Evolutionary conservation across 2,329 filamentous ascomycete species (phyloP).

Genomic region (Malbranchea cinnamomea): DNA sequence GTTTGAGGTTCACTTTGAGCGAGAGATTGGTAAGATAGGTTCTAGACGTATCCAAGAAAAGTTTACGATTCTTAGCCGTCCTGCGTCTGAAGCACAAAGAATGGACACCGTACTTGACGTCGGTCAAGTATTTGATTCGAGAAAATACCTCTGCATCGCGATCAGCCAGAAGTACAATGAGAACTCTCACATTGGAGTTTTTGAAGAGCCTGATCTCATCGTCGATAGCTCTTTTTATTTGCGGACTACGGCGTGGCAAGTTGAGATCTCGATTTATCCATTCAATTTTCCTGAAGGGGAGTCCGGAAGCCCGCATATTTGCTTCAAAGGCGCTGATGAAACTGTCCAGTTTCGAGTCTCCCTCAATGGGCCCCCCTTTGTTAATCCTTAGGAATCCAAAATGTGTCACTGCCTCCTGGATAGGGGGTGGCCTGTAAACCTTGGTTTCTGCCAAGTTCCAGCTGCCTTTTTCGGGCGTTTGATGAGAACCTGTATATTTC

Average conservation of each 20-base stretch:
- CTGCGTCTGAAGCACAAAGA: constrained; percentile 10
- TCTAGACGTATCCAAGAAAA: constrained; percentile 1
- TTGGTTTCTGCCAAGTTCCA: constrained; percentile 3
- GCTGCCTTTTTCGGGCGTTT: neutral
- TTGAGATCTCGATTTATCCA: no score
- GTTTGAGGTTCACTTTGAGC: constrained; percentile 71
- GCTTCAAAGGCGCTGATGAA: no score
- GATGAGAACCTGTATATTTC: constrained; percentile 1
- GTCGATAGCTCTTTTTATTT: no score
- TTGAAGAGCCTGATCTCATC: constrained; percentile 4
- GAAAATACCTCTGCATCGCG: constrained; percentile 10
- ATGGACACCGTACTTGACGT: constrained; percentile 10
- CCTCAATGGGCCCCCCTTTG: neutral
- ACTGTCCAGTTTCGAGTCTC: constrained; percentile 7
- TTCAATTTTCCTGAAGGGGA: no score
- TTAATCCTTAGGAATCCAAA: constrained; percentile 1
- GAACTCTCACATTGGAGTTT: constrained; percentile 1
- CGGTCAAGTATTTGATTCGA: constrained; percentile 11
- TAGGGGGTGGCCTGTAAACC: neutral
- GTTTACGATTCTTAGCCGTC: neutral
- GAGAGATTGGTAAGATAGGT: constrained; percentile 44
- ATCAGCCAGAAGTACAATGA: constrained; percentile 10
- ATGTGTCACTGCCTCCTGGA: neutral
- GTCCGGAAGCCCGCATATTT: no score
- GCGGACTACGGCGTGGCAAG: no score